A percentile compares a stretch with the other conserved stretches of the same genome.
These are phyloP conservation scores for Suillus discolor DNA, from an alignment of 768 basidiomycete genomes.

Conservation along the genomic window DNA sequence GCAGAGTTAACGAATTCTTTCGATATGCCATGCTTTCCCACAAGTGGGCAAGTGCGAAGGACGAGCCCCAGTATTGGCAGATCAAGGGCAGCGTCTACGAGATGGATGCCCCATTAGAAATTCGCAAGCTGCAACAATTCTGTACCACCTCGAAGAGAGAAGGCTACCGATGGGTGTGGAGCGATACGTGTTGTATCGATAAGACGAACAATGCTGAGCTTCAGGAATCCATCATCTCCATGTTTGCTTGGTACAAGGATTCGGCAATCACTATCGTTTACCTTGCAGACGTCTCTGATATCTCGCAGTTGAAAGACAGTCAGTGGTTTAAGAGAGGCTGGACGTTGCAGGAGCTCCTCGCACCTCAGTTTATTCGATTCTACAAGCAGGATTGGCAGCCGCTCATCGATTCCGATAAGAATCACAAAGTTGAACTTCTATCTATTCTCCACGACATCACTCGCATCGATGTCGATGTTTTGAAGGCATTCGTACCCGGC, in stretches of 20 bases:
- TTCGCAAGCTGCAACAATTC: slow-evolving; percentile 30
- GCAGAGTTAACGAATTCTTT: slow-evolving; percentile 13
- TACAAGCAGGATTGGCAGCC: slow-evolving; percentile 28
- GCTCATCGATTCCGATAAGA: slow-evolving; percentile 1
- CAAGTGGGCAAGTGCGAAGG: slow-evolving; percentile 17
- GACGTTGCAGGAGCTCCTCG: slow-evolving; percentile 30
- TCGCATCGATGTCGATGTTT: slow-evolving; percentile 21
- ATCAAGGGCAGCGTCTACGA: slow-evolving; percentile 19
- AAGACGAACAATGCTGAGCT: slow-evolving; percentile 24
- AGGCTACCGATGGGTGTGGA: slow-evolving; percentile 34
- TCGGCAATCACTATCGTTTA: slow-evolving; percentile 32
- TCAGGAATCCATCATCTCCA: slow-evolving; percentile 32
- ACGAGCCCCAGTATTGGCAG: slow-evolving; percentile 9
- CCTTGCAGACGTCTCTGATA: slow-evolving; percentile 29
- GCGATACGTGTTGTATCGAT: slow-evolving; percentile 32
- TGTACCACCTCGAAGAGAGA: slow-evolving; percentile 31
- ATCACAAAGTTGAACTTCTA: slow-evolving; percentile 5
- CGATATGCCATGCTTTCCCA: slow-evolving; percentile 14
- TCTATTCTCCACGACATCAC: slow-evolving; percentile 5
- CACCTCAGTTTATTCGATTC: slow-evolving; percentile 25
- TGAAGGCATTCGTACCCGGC: slow-evolving; percentile 28
- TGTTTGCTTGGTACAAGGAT: slow-evolving; percentile 30
- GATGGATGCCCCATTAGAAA: slow-evolving; percentile 3
- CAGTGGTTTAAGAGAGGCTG: slow-evolving; percentile 27
- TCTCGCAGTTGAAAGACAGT: slow-evolving; percentile 25